A percentile compares a stretch with the other conserved stretches of the same genome.
Conservation (phyloP, 148 eudicot species). For the Persicaria tinctoria region DNA sequence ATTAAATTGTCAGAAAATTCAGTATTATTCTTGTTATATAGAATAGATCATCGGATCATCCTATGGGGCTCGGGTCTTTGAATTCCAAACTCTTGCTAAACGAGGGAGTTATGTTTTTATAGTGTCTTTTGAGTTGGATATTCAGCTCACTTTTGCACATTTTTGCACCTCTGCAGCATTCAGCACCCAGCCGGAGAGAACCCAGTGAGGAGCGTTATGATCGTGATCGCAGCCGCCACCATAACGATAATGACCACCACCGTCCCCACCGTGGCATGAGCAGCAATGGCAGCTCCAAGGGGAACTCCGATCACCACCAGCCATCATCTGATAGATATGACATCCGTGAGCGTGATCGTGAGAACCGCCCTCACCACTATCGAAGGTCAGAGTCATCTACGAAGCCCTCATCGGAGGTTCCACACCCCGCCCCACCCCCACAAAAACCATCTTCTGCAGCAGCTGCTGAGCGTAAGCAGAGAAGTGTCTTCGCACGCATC, state of each 20-base stretch:
- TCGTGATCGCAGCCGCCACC: background rate
- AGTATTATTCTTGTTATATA: background rate
- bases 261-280: background rate
- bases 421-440: constrained; percentile 4
- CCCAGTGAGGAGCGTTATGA: constrained; percentile 1
- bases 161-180: background rate
- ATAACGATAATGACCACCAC: background rate
- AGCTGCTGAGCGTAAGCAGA: constrained; percentile 30
- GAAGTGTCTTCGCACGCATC: constrained; percentile 64
- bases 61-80: background rate
- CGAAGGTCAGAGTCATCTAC: constrained; percentile 26
- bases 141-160: background rate
- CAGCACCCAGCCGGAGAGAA: constrained; percentile 9
- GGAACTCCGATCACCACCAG: background rate
- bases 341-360: constrained; percentile 4
- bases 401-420: constrained; percentile 14
- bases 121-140: background rate
- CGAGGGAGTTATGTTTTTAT: background rate
- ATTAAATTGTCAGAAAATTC: background rate
- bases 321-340: constrained; percentile 7
- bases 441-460: constrained; percentile 12
- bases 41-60: background rate
- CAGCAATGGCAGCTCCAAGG: background rate
- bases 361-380: constrained; percentile 21
- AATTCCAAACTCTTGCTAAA: background rate